Evolutionary conservation across 163 green algal genomes (phyloP).

Genomic region (Trebouxia gelatinosa): DNA sequence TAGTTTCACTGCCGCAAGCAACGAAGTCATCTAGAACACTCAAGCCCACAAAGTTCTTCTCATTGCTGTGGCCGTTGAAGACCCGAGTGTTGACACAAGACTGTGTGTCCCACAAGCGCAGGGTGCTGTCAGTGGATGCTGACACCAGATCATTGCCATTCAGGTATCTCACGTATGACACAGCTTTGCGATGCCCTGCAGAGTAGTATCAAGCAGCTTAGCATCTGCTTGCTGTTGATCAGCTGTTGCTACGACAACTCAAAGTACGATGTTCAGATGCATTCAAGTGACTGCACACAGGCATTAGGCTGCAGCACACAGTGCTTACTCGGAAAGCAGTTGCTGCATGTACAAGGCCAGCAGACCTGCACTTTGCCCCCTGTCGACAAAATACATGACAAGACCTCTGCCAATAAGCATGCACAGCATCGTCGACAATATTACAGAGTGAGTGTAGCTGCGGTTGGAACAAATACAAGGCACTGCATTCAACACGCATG

Average conservation of each 20-base stretch:
- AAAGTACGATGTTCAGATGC: too few species aligned
- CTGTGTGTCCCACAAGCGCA: constrained; percentile 54
- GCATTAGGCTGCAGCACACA: background rate
- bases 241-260: background rate
- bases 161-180: constrained; percentile 63
- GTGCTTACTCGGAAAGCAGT: background rate
- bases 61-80: constrained; percentile 60
- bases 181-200: constrained; percentile 53
- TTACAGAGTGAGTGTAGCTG: too few species aligned
- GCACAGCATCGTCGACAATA: too few species aligned
- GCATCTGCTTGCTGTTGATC: background rate
- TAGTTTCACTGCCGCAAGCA: constrained; percentile 60
- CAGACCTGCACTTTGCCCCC: background rate
- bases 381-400: background rate
- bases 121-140: constrained; percentile 68
- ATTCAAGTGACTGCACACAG: background rate
- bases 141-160: constrained; percentile 43
- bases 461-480: background rate
- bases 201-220: background rate
- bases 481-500: background rate
- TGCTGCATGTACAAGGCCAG: background rate
- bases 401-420: too few species aligned
- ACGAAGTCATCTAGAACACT: constrained; percentile 55
- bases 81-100: constrained; percentile 26
- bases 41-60: constrained; percentile 76